Evolutionary conservation across 768 basidiomycete genomes (phyloP).

Genomic region (Tylopilus cervinicoccineus): DNA sequence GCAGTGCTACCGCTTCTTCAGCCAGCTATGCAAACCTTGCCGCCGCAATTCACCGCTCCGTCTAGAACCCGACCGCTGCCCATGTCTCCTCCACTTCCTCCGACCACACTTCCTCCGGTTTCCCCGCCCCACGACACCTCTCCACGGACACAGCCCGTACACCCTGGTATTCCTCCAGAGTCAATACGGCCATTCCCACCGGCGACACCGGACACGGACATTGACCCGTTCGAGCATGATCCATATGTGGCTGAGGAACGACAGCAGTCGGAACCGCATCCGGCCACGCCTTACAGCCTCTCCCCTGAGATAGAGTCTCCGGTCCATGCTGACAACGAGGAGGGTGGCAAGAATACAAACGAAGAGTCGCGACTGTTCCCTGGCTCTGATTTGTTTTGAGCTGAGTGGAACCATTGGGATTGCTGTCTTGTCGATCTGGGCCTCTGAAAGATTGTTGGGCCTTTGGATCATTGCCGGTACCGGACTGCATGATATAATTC

Average conservation of each 20-base stretch:
- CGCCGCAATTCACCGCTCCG: slow-evolving; percentile 13
- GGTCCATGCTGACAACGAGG: slow-evolving; percentile 14
- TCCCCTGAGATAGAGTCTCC: slow-evolving; percentile 19
- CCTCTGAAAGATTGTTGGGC: not conserved
- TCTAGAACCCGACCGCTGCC: slow-evolving; percentile 7
- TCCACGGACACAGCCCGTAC: slow-evolving; percentile 3
- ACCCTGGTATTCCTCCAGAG: slow-evolving; percentile 9
- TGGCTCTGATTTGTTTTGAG: slow-evolving; percentile 40
- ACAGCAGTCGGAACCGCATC: slow-evolving; percentile 7
- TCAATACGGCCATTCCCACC: slow-evolving; percentile 14
- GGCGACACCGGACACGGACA: slow-evolving; percentile 27
- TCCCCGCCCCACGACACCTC: slow-evolving; percentile 4
- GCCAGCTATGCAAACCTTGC: slow-evolving; percentile 3
- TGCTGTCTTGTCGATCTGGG: not conserved
- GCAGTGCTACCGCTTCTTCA: slow-evolving; percentile 16
- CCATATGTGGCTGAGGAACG: slow-evolving; percentile 23
- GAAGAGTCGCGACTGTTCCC: slow-evolving; percentile 40
- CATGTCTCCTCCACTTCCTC: slow-evolving; percentile 10
- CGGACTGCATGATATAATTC: slow-evolving; percentile 10
- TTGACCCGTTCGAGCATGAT: slow-evolving; percentile 33
- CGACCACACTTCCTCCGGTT: slow-evolving; percentile 8
- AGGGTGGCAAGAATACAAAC: slow-evolving; percentile 19
- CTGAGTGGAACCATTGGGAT: not conserved
- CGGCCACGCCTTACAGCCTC: slow-evolving; percentile 25
- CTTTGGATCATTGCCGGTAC: slow-evolving; percentile 9